Base-by-base conservation (phyloP, 164 flowering plant genomes). In the Dillenia turbinata region DNA sequence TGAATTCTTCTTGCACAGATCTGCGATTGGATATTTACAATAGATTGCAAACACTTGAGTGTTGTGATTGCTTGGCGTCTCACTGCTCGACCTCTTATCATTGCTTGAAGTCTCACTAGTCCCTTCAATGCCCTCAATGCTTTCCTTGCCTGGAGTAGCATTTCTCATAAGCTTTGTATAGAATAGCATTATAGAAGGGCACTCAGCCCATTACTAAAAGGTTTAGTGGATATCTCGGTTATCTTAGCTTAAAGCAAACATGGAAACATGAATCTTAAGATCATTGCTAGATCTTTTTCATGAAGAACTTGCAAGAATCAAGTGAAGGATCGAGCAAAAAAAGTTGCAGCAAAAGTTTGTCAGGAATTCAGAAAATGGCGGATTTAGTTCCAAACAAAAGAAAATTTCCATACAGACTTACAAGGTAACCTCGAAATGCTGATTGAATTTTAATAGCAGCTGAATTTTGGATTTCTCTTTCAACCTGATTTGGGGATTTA, bases 61-160 rank as follows among this genome's bases (percentile, higher is more conserved):
- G 66, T 52, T 44, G 65, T 50, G n/a, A 48, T 49, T 17, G 65
- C 61, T 75, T 67, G 78, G 46, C 87, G 83, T 59, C 97, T 87
- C 53, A 81, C 90, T 46, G 83, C 77, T 74, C 71, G 75, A 11
- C 97, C 94, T 9, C 96, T 85, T 61, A 78, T 75, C 66, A 92
- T 71, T 17, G 97, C 97, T 77, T 92, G 97, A 61, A 92, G 85
- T 69, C 66, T 84, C 69, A 92, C 94, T 33, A 92, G 65, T 76
- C 92, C 97, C 73, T 83, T 92, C 69, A 92, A 63, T 60, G 96
- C 97, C 57, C 83, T 65, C 66, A 92, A 70, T 49, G 97, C 97
- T 73, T 85, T 89, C 75, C 92, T 83, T 49, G 97, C 97, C 97
- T 91, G 72, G 55, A 59, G 48, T 60, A 67, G 8, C 33, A 40